Conservation (phyloP, 306 rosid genomes). For the Neltuma alba region DNA sequence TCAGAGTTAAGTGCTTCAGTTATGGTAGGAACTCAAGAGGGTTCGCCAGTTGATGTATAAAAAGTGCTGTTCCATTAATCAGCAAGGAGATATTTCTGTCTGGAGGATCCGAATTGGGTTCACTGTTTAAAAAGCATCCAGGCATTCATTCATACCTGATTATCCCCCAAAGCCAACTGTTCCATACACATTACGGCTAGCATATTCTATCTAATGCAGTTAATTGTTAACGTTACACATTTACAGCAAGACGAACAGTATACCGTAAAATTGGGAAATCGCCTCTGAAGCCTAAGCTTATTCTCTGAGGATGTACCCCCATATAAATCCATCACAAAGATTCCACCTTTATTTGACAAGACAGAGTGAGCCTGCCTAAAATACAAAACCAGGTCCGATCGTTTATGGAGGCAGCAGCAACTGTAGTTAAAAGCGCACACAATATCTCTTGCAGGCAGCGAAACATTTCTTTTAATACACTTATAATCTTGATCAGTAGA, state of each 20-base stretch:
- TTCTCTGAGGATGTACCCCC: slow-evolving; percentile 92
- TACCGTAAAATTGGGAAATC: slow-evolving; percentile 90
- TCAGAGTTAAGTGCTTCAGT: slow-evolving; percentile 6
- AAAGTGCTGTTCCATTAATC: background rate
- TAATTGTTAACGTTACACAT: slow-evolving; percentile 6
- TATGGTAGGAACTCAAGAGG: background rate
- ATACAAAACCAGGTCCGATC: slow-evolving; percentile 76
- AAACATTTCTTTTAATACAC: slow-evolving; percentile 42
- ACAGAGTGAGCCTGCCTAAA: slow-evolving; percentile 69
- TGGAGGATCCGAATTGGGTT: slow-evolving; percentile 16
- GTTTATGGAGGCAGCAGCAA: slow-evolving; percentile 92
- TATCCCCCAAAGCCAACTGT: slow-evolving; percentile 8
- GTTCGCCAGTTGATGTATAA: background rate
- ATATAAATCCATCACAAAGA: slow-evolving; percentile 92
- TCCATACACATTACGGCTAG: slow-evolving; percentile 23
- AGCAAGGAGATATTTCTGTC: background rate
- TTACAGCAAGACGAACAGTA: slow-evolving; percentile 28
- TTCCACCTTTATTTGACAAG: slow-evolving; percentile 80
- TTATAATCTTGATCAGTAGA: slow-evolving; percentile 44
- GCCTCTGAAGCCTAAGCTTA: slow-evolving; percentile 81
- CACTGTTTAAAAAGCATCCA: background rate
- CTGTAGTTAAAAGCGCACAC: slow-evolving; percentile 95
- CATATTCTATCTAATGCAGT: slow-evolving; percentile 24
- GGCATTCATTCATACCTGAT: slow-evolving; percentile 8
- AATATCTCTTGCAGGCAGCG: slow-evolving; percentile 69